phyloP scores from a whole-genome alignment of 2,329 filamentous ascomycete species.

The Capronia coronata region DNA sequence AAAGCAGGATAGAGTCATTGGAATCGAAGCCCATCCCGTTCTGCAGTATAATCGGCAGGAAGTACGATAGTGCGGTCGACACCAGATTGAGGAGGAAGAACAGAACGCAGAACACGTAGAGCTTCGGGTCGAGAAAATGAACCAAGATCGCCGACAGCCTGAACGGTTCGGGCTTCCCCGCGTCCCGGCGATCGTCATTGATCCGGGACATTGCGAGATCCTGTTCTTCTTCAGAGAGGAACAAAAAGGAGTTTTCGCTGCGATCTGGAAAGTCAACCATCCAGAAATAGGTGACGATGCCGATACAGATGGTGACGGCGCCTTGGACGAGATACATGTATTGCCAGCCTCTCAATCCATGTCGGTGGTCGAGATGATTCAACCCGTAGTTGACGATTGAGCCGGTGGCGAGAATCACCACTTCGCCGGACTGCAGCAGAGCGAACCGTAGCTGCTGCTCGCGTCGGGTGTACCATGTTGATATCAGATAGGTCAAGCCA shows the following conservation, averaged over 20 bases:
- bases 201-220: constrained; percentile 53
- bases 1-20: constrained; percentile 53
- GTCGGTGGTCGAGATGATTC: constrained; percentile 55
- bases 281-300: constrained; percentile 60
- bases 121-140: constrained; percentile 47
- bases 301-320: constrained; percentile 53
- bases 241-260: constrained; percentile 50
- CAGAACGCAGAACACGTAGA: constrained; percentile 21
- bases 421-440: constrained; percentile 30
- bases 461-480: constrained; percentile 54
- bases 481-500: constrained; percentile 42
- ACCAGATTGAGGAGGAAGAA: constrained; percentile 64
- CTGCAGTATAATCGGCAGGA: constrained; percentile 53
- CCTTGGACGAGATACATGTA: constrained; percentile 66
- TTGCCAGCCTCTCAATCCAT: constrained; percentile 56
- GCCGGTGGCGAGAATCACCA: constrained; percentile 59
- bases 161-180: constrained; percentile 49
- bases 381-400: constrained; percentile 63
- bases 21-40: constrained; percentile 50
- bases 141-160: constrained; percentile 54
- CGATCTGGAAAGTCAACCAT: constrained; percentile 64
- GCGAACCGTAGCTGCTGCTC: constrained; percentile 23
- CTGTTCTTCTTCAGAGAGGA: constrained; percentile 52
- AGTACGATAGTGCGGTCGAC: constrained; percentile 59
- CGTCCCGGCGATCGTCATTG: constrained; percentile 55